Base-by-base conservation (phyloP, 1,139 yeast species). In the Saccharomyces hybrid region DNA sequence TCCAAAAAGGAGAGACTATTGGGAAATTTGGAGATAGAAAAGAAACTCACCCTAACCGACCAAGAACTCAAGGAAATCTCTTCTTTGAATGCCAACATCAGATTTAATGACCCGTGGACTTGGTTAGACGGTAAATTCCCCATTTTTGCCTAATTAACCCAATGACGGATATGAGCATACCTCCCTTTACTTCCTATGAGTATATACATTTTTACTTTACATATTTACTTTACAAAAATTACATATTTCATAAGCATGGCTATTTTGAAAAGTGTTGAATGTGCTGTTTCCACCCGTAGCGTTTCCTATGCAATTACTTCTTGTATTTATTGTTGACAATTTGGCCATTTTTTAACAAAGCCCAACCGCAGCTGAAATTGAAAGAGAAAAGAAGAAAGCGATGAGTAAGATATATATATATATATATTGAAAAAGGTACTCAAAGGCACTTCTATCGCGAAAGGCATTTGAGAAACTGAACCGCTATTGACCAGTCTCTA, bases 71-170 rank as follows among this genome's bases (percentile, higher is more conserved):
- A 73, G 11, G 70, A 71, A 16, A 83, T 86, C 60, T 71, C 78
- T 32, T 71, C 71, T 50, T 78, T 89, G 69, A 87, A 90, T 71
- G 78, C 75, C 60, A 78, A 79, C 64, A 76, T 88, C 63, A 82
- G 96, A 74, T 88, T 89, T 76, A 89, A 89, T 71, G 88, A 89
- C 69, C 95, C 96, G 58, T 83, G 84, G 80, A 81, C 76, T 64
- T 87, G 95, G 95, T 56, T 58, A 47, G 64, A 61, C 48, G 59
- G 63, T 57, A 66, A 65, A 42, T 64, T 72, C 56, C 75, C 75
- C 56, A 71, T 66, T 51, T 71, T 71, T 29, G 54, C 54, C 28
- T 52, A 19, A 38, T 38, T 16, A 16, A 24, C 21, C 24, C 44
- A 38, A 9, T 24, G 12, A 38, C 44, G 21, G 21, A 38, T 9